Conservation (phyloP, 2,329 filamentous ascomycete species). For the Drechslerella coelobrocha region DNA sequence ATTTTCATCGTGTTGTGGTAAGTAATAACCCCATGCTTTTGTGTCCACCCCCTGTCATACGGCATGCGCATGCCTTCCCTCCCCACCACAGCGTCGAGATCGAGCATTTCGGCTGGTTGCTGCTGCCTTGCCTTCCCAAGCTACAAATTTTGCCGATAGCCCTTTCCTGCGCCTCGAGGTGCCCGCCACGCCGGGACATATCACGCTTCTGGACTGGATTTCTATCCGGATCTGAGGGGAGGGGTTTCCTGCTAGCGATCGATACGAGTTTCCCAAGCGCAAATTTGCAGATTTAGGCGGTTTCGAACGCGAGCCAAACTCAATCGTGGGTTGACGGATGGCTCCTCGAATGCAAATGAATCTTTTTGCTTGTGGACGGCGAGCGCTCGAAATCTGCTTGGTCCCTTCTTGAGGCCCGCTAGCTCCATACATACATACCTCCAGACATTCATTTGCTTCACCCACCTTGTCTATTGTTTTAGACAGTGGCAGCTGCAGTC, state of each 20-base stretch:
- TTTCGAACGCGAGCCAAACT: constrained; percentile 18
- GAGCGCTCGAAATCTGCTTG: constrained; percentile 23
- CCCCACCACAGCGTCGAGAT: not conserved
- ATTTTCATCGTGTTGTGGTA: constrained; percentile 49
- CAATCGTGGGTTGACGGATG: constrained; percentile 22
- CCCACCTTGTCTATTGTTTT: constrained; percentile 2
- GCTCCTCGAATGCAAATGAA: no score
- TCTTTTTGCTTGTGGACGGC: constrained; percentile 6
- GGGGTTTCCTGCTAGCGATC: no score
- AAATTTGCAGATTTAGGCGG: not conserved
- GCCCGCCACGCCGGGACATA: not conserved
- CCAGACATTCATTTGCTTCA: no score
- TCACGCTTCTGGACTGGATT: constrained; percentile 1
- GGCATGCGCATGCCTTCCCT: not conserved
- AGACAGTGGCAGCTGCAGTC: constrained; percentile 6
- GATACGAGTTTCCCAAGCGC: not conserved
- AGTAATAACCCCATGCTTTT: constrained; percentile 18
- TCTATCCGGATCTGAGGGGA: not conserved
- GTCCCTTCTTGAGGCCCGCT: constrained; percentile 17
- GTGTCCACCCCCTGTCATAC: constrained; percentile 22
- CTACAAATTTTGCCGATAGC: constrained; percentile 2
- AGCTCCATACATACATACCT: not conserved
- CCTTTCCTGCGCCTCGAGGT: not conserved
- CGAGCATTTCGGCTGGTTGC: not conserved
- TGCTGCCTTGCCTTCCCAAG: constrained; percentile 6